These are phyloP conservation scores for Akanthomyces lecanii DNA, from an alignment of 2,329 filamentous ascomycete genomes.

Conservation along the genomic window DNA sequence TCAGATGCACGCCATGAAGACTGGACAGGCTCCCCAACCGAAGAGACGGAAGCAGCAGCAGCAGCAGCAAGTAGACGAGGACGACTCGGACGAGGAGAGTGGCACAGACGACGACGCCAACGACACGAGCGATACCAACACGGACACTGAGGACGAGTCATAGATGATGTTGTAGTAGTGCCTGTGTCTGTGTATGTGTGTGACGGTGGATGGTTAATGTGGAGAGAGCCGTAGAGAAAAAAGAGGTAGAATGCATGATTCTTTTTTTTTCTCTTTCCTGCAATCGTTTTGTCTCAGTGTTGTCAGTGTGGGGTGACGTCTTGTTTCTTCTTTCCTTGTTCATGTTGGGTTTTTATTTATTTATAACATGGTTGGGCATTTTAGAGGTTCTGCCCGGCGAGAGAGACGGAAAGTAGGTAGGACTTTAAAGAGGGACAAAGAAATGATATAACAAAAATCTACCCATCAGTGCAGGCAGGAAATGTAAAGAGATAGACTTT, in stretches of 20 bases:
- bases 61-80: conserved; percentile 23
- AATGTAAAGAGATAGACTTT: no score
- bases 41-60: conserved; percentile 43
- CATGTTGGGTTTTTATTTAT: no score
- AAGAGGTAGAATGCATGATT: not conserved
- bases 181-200: not conserved
- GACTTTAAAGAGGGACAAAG: no score
- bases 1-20: conserved; percentile 84
- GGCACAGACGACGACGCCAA: conserved; percentile 67
- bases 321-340: no score
- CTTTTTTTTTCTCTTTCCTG: not conserved
- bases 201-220: not conserved
- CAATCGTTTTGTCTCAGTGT: not conserved
- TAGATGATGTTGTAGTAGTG: conserved; percentile 24
- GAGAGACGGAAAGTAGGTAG: no score
- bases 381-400: no score
- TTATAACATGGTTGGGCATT: no score
- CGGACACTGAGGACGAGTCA: conserved; percentile 61
- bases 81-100: conserved; percentile 74
- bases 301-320: no score
- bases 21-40: conserved; percentile 57
- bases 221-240: not conserved
- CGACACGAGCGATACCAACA: conserved; percentile 65
- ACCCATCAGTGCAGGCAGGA: no score
- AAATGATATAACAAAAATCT: no score